Percentiles rank a stretch among this genome's conserved stretches.
phyloP scores from a whole-genome alignment of 257 asterid genomes.

The Penstemon davidsonii region DNA sequence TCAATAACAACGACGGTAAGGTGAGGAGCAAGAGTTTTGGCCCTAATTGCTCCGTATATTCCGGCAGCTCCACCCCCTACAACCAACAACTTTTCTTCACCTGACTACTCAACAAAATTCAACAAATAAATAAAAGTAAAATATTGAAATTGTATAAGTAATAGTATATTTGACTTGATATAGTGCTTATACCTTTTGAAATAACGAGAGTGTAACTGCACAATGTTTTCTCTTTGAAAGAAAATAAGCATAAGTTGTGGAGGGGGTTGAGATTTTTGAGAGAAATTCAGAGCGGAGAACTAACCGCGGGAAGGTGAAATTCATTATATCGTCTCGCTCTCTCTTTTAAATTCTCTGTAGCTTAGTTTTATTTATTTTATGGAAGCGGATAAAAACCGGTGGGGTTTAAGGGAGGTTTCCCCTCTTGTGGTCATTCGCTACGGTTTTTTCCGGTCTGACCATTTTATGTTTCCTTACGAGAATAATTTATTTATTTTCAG shows the following conservation, averaged over 20 bases:
- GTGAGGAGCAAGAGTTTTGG: constrained; percentile 80
- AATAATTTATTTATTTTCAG: too few species aligned
- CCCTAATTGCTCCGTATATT: constrained; percentile 87
- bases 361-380: background rate
- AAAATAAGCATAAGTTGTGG: constrained; percentile 27
- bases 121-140: constrained; percentile 4
- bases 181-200: constrained; percentile 40
- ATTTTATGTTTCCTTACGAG: too few species aligned
- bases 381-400: constrained; percentile 2
- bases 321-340: constrained; percentile 29
- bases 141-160: too few species aligned
- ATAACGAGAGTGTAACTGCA: constrained; percentile 42
- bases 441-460: too few species aligned
- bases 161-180: background rate
- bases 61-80: constrained; percentile 99
- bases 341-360: background rate
- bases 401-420: constrained; percentile 4
- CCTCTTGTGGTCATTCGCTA: background rate
- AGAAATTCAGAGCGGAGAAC: constrained; percentile 31
- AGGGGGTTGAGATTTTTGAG: constrained; percentile 31
- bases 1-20: constrained; percentile 79
- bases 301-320: constrained; percentile 40
- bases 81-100: constrained; percentile 68
- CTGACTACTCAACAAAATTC: constrained; percentile 37
- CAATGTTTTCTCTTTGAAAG: constrained; percentile 40